These are phyloP conservation scores for Candida gorgasii DNA, from an alignment of 805 yeast genomes.

Conservation along the genomic window DNA sequence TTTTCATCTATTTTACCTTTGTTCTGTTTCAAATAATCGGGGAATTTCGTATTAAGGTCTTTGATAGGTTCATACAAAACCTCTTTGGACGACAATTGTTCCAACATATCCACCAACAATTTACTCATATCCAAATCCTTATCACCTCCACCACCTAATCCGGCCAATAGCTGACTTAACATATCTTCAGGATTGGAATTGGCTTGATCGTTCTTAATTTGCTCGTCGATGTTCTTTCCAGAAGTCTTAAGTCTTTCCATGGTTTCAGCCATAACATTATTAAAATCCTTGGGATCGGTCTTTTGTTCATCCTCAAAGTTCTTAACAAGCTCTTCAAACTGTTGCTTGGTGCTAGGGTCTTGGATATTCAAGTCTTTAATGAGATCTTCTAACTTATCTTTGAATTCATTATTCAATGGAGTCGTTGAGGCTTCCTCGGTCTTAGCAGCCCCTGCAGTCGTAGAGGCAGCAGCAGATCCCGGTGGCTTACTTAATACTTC, in stretches of 20 bases:
- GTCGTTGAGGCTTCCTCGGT: slow-evolving; percentile 22
- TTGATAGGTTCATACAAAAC: slow-evolving; percentile 86
- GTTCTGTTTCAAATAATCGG: slow-evolving; percentile 64
- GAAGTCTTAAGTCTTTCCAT: slow-evolving; percentile 76
- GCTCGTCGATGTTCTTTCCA: slow-evolving; percentile 68
- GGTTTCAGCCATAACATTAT: slow-evolving; percentile 76
- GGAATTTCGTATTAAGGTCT: slow-evolving; percentile 73
- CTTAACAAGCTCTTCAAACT: slow-evolving; percentile 50
- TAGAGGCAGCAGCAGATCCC: slow-evolving; percentile 41
- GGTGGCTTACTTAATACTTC: slow-evolving; percentile 65
- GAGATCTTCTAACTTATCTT: slow-evolving; percentile 40
- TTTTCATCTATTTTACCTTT: slow-evolving; percentile 43
- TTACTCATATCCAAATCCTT: slow-evolving; percentile 62
- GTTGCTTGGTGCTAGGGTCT: slow-evolving; percentile 53
- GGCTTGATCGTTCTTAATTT: slow-evolving; percentile 46
- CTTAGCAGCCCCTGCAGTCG: slow-evolving; percentile 24
- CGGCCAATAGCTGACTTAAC: slow-evolving; percentile 60
- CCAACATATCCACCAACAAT: slow-evolving; percentile 70
- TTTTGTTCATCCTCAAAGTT: slow-evolving; percentile 40
- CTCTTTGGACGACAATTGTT: slow-evolving; percentile 80
- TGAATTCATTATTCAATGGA: slow-evolving; percentile 34
- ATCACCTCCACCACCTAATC: slow-evolving; percentile 43
- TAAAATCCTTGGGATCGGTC: slow-evolving; percentile 47
- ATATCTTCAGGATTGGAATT: slow-evolving; percentile 50
- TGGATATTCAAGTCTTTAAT: slow-evolving; percentile 49